These are phyloP conservation scores for Tephrocybe sp. DNA, from an alignment of 768 basidiomycete species.

Conservation along the genomic window DNA sequence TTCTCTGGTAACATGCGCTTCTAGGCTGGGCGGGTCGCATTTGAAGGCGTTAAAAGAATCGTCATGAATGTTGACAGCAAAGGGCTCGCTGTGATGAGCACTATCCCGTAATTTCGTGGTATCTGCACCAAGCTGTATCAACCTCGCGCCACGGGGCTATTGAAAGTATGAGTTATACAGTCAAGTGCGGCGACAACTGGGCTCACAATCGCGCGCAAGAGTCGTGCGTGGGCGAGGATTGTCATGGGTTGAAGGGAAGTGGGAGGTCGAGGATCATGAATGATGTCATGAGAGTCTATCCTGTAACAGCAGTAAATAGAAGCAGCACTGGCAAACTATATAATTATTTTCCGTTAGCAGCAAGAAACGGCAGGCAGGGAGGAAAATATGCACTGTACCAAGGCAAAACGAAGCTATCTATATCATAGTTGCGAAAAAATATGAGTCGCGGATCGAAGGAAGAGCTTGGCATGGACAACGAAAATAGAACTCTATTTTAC, in stretches of 20 bases:
- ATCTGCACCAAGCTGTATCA: constrained; percentile 78
- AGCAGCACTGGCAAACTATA: too few relatives aligned
- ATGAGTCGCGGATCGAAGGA: too few relatives aligned
- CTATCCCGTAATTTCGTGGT: constrained; percentile 56
- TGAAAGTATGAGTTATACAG: background rate
- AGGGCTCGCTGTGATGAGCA: constrained; percentile 57
- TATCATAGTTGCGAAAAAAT: too few relatives aligned
- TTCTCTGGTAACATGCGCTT: constrained; percentile 83
- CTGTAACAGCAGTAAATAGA: background rate
- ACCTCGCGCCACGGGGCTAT: constrained; percentile 43
- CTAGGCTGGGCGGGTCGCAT: constrained; percentile 76
- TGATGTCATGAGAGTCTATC: constrained; percentile 1
- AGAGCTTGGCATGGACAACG: too few relatives aligned
- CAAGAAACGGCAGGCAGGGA: too few relatives aligned
- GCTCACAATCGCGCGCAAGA: constrained; percentile 1
- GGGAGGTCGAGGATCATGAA: background rate
- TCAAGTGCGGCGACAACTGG: background rate
- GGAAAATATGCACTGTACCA: too few relatives aligned
- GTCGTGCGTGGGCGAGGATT: background rate
- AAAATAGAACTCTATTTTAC: too few relatives aligned
- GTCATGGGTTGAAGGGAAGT: background rate
- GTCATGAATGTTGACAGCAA: constrained; percentile 82
- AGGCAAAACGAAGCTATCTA: too few relatives aligned
- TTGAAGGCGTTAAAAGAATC: constrained; percentile 83
- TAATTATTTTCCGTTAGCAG: too few relatives aligned